Conservation (phyloP, 2,329 filamentous ascomycete species). For the Didymella exigua region DNA sequence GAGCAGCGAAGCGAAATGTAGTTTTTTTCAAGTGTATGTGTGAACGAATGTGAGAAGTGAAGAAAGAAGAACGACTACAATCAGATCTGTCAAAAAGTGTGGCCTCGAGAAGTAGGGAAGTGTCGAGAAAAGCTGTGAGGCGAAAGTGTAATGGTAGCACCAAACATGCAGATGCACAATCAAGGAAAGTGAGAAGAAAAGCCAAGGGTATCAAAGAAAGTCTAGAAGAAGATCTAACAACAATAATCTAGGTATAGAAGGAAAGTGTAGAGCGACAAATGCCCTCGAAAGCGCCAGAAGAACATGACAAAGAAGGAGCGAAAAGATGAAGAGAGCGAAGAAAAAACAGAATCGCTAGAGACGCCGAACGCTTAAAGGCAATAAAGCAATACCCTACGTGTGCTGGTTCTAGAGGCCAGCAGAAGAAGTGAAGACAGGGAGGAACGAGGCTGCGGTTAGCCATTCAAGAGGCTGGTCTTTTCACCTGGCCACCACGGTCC, state of each 20-base stretch:
- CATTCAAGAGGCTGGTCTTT: constrained; percentile 29
- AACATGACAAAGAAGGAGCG: constrained; percentile 1
- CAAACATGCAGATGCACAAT: constrained; percentile 6
- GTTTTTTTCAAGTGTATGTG: constrained; percentile 17
- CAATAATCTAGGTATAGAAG: constrained; percentile 6
- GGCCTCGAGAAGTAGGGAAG: background rate
- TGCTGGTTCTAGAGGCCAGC: background rate
- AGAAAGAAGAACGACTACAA: background rate
- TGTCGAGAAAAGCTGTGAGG: background rate
- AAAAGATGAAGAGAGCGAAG: constrained; percentile 22
- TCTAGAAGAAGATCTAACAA: constrained; percentile 1
- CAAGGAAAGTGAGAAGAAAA: constrained; percentile 10
- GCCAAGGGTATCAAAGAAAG: constrained; percentile 15
- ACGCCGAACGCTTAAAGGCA: constrained; percentile 18
- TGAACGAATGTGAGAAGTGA: constrained; percentile 31
- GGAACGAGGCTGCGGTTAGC: background rate
- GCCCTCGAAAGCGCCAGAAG: constrained; percentile 1
- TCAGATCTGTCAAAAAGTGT: background rate
- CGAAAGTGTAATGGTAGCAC: background rate
- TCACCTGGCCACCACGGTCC: constrained; percentile 35
- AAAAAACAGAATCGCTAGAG: constrained; percentile 23
- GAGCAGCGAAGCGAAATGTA: background rate
- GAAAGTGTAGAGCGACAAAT: constrained; percentile 5
- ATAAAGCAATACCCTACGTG: constrained; percentile 8
- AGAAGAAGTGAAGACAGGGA: background rate